A percentile compares a stretch with the other conserved stretches of the same genome.
These are phyloP conservation scores for Cutaneotrichosporon spelunceum DNA, from an alignment of 1,284 basidiomycete genomes.

Conservation along the genomic window DNA sequence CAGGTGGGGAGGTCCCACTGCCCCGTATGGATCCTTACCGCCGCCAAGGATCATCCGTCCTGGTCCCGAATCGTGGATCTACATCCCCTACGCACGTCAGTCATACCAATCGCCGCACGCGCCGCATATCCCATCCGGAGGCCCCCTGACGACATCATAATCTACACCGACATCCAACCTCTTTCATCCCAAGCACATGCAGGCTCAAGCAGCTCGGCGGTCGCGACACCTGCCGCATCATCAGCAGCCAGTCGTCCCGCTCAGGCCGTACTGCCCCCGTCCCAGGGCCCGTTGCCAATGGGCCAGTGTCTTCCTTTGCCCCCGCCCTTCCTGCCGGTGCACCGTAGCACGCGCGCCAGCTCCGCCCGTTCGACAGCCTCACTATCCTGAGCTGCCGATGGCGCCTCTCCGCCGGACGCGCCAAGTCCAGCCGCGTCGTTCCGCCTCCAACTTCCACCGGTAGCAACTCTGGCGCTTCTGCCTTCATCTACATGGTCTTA, in stretches of 20 bases:
- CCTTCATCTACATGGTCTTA: not conserved
- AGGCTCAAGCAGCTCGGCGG: not conserved
- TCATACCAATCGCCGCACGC: not conserved
- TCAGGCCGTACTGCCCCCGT: not conserved
- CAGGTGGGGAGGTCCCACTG: not conserved
- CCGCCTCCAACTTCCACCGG: not conserved
- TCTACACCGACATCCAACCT: not conserved
- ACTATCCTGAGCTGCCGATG: not conserved
- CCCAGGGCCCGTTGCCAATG: not conserved
- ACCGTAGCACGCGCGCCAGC: not conserved
- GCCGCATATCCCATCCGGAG: not conserved
- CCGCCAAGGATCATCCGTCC: not conserved
- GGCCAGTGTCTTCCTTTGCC: not conserved
- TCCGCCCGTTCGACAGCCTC: not conserved
- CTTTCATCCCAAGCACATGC: not conserved
- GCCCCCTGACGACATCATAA: not conserved
- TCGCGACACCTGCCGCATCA: not conserved
- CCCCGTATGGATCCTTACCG: not conserved
- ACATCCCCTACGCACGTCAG: not conserved
- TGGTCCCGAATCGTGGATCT: not conserved
- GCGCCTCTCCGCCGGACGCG: not conserved
- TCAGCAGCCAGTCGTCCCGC: not conserved
- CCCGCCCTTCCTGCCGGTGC: not conserved
- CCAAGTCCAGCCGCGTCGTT: not conserved
- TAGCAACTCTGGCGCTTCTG: not conserved